A percentile compares a stretch with the other conserved stretches of the same genome.
phyloP scores from a whole-genome alignment of 345 rosid genomes.

The Odontarrhena argentea region DNA sequence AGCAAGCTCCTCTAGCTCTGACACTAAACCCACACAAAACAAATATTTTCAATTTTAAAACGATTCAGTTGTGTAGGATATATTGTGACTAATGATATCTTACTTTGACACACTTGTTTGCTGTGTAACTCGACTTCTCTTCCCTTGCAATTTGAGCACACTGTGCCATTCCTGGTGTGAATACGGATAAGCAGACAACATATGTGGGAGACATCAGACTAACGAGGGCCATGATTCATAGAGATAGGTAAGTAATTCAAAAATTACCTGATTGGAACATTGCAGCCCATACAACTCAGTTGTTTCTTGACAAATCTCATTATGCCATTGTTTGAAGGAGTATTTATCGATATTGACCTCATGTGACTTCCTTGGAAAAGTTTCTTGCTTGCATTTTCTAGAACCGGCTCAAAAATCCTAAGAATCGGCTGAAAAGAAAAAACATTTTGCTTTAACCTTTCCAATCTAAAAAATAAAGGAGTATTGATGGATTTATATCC shows the following conservation, averaged over 20 bases:
- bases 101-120: constrained; percentile 81
- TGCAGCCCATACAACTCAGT: constrained; percentile 74
- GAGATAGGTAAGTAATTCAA: background rate
- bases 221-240: no score
- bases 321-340: constrained; percentile 91
- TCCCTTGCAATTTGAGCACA: constrained; percentile 76
- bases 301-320: constrained; percentile 79
- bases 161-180: constrained; percentile 42
- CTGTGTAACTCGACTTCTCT: constrained; percentile 78
- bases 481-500: constrained; percentile 9
- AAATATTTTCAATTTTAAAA: no score
- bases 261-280: constrained; percentile 57
- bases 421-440: constrained; percentile 59
- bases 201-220: background rate
- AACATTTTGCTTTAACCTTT: background rate
- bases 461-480: background rate
- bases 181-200: background rate
- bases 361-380: constrained; percentile 94
- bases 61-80: no score
- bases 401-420: constrained; percentile 81
- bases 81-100: constrained; percentile 27
- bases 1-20: constrained; percentile 81
- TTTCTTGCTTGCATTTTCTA: constrained; percentile 87
- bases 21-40: constrained; percentile 43
- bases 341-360: constrained; percentile 83